Evolutionary conservation across 495 filamentous ascomycete species (phyloP).

Genomic region (Aspergillus homomorphus): DNA sequence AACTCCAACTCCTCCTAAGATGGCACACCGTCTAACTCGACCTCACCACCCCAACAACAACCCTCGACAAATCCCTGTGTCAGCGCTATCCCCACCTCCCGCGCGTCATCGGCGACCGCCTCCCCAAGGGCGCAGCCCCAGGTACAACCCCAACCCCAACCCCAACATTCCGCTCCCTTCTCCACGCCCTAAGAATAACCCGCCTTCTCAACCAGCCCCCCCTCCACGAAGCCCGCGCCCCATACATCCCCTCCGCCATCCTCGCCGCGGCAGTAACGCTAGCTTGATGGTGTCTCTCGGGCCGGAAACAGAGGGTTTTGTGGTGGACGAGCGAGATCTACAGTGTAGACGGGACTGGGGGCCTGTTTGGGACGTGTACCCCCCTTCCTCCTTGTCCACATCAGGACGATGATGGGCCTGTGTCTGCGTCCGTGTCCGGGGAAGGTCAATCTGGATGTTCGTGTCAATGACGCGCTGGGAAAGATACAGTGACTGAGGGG

Average conservation of each 20-base stretch:
- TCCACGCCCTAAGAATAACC: slow-evolving; percentile 13
- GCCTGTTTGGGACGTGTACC: not conserved
- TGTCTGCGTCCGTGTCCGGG: too few relatives aligned
- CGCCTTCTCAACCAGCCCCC: slow-evolving; percentile 16
- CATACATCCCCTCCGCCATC: slow-evolving; percentile 17
- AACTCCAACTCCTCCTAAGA: slow-evolving; percentile 13
- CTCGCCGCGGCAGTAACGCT: slow-evolving; percentile 19
- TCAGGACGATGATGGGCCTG: too few relatives aligned
- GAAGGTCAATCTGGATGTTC: too few relatives aligned
- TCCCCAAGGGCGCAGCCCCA: too few relatives aligned
- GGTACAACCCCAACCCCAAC: too few relatives aligned
- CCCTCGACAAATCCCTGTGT: slow-evolving; percentile 2
- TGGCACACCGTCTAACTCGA: slow-evolving; percentile 21
- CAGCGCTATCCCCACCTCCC: not conserved
- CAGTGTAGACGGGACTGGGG: not conserved
- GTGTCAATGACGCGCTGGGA: too few relatives aligned
- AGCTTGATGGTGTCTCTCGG: slow-evolving; percentile 8
- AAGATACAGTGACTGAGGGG: too few relatives aligned
- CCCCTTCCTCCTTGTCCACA: too few relatives aligned
- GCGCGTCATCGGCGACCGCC: too few relatives aligned
- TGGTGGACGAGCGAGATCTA: too few relatives aligned
- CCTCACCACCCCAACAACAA: slow-evolving; percentile 8
- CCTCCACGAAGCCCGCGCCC: slow-evolving; percentile 11
- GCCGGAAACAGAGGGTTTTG: not conserved
- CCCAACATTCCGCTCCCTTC: slow-evolving; percentile 2